Evolutionary conservation across 1,284 basidiomycete genomes (phyloP), one percentile per base, ranked within the genome.

Genomic region (Xerocomus amazonicus): DNA sequence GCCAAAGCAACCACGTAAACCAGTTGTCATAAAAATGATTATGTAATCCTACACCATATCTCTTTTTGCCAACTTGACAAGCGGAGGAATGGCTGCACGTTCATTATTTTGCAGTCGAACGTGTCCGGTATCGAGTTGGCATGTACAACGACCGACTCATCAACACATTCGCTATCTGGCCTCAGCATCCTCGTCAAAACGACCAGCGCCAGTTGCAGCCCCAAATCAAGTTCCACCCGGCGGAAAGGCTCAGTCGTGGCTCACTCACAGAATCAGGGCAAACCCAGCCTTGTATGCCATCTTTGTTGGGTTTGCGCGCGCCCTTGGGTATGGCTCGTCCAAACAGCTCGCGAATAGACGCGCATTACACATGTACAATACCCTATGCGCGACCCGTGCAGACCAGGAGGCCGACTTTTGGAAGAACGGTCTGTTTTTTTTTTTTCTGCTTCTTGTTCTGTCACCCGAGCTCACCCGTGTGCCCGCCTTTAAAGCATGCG

Each of bases 351-450:
- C 84, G 0, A 85, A 76, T 28, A 64, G 80, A 48, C 71, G 83
- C 23, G 73, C 81, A 3, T 74, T 82, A 40, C 67, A 70, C 14
- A 61, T 88, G 46, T 89, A 89, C 59, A 74, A 81, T 46, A 62
- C 75, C 14, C 59, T 86, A 4, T 85, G 83, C 57, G 73, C 78
- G 1, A 62, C 68, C 14, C 73, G 73, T 42, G 78, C 84, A 23
- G 84, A 87, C 53, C 74, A 83, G 54, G 81, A 87, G 52, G 64
- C 60, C 16, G 66, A 63, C 3, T 89, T 89, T 60, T 89, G 88
- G 86, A 76, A 75, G 58, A 65, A 82, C 51, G 80, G 87, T 87
- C 10, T 14, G 6, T 16, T 47, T 26, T 26, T 27, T 34, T 35
- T 33, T 32, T n/a, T n/a, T n/a, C n/a, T n/a, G n/a, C 45, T 34